Evolutionary conservation across 1,284 basidiomycete species (phyloP).

Genomic region (Irpex sp.): DNA sequence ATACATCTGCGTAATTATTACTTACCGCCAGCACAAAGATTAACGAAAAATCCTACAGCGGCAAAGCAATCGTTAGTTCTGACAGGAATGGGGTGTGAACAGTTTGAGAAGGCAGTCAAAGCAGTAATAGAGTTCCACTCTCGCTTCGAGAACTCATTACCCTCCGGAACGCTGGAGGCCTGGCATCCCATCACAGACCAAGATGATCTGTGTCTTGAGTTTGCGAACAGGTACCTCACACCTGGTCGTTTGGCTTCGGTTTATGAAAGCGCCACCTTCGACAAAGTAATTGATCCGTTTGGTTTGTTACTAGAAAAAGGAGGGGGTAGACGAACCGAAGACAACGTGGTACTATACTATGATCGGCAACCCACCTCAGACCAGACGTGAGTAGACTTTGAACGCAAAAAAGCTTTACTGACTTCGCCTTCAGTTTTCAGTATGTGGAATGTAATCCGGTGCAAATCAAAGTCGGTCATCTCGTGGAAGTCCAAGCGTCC

Average conservation of each 20-base stretch:
- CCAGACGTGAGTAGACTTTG: too few relatives aligned
- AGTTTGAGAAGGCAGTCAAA: neutral
- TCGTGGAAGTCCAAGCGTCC: neutral
- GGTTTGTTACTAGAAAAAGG: too few relatives aligned
- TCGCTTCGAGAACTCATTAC: neutral
- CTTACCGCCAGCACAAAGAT: neutral
- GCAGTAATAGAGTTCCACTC: neutral
- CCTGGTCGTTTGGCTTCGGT: too few relatives aligned
- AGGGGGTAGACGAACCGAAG: neutral
- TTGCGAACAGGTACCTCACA: neutral
- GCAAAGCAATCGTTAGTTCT: neutral
- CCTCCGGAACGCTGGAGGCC: neutral
- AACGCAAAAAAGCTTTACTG: too few relatives aligned
- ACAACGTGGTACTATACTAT: neutral
- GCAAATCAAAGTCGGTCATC: neutral
- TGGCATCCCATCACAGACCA: neutral
- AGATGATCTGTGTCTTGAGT: neutral
- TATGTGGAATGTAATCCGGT: too few relatives aligned
- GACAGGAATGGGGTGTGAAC: neutral
- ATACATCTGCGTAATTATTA: neutral
- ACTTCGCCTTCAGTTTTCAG: too few relatives aligned
- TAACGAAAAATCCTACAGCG: neutral
- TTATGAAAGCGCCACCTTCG: too few relatives aligned
- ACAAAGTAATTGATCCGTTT: too few relatives aligned
- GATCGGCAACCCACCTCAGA: neutral